phyloP scores from a whole-genome alignment of 306 rosid species.

The Inga oerstediana region DNA sequence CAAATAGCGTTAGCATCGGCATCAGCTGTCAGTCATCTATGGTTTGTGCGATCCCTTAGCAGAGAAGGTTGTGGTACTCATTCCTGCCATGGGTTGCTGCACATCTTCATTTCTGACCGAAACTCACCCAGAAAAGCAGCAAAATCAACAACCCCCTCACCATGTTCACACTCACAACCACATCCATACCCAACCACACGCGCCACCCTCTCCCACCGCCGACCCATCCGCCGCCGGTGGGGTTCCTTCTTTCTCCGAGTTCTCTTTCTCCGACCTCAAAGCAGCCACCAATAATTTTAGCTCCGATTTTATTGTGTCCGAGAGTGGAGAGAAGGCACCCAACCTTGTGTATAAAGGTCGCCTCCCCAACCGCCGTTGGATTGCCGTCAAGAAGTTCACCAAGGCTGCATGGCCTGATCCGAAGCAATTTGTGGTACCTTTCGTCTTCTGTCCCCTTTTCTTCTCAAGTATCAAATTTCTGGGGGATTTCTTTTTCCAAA shows the following conservation, averaged over 20 bases:
- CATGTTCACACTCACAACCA: constrained; percentile 21
- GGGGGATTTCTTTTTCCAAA: background rate
- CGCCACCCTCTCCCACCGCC: constrained; percentile 33
- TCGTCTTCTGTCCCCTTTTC: background rate
- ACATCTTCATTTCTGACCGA: constrained; percentile 42
- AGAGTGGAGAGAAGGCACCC: constrained; percentile 91
- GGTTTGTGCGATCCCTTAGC: constrained; percentile 8
- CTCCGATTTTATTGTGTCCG: constrained; percentile 78
- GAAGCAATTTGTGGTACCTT: constrained; percentile 74
- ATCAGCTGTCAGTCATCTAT: background rate
- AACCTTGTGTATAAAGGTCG: constrained; percentile 88
- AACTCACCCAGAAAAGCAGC: constrained; percentile 56
- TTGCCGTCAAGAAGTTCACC: constrained; percentile 95
- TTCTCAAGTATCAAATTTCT: background rate
- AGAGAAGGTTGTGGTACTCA: background rate
- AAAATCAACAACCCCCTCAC: constrained; percentile 31
- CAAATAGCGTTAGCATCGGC: background rate
- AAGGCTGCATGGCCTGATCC: constrained; percentile 97
- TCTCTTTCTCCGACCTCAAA: constrained; percentile 72
- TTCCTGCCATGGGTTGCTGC: constrained; percentile 63
- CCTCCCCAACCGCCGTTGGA: constrained; percentile 72
- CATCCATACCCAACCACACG: constrained; percentile 12
- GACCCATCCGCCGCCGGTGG: constrained; percentile 39
- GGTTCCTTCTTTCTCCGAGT: constrained; percentile 68
- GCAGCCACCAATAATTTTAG: constrained; percentile 87